Evolutionary conservation across 495 filamentous ascomycete genomes (phyloP), one percentile per base, ranked within the genome.

Genomic region (Hypoxylon trugodes): DNA sequence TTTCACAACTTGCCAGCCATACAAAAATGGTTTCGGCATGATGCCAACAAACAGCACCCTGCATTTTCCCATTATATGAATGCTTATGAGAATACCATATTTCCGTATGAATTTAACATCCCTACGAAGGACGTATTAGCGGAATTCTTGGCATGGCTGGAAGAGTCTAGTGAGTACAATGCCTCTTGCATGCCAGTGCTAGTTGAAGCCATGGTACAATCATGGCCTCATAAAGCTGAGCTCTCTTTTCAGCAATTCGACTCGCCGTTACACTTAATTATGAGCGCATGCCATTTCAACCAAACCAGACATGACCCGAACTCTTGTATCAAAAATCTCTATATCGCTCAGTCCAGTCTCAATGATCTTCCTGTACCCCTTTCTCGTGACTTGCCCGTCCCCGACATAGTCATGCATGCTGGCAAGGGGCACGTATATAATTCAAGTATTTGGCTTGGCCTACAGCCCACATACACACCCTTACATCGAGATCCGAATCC

Each of bases 401-500:
- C 95, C 0, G 62, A 79, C 0, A 48, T 92, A 3, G 87, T 97
- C 3, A 59, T 51, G 18, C 56, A 77, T 26, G 78, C 84, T 7
- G 86, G 91, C 7, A 87, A 88, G 35, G 77, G 75, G 16, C 93
- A 97, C 74, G 75, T 97, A 8, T 98, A 98, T 69, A 84, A 86
- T 64, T 86, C 87, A 9, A 94, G 88, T 69, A 74, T 98, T 19
- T 98, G 95, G 95, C 81, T 98, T 4, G 95, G 95, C 7, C 76
- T 89, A 3, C 84, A 91, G 26, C 90, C 91, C 1, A 97, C 93
- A 0, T 90, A 89, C 68, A 98, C 95, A 0, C 92, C 95, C 5
- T 81, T 96, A 7, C 95, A 98, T 75, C 82, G 87, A 16, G 95
- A 98, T 69, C 95, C 95, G 0, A 98, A 98, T 65, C 92, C 91